phyloP scores from a whole-genome alignment of 148 eudicot genomes.

The Linanthus parryae region DNA sequence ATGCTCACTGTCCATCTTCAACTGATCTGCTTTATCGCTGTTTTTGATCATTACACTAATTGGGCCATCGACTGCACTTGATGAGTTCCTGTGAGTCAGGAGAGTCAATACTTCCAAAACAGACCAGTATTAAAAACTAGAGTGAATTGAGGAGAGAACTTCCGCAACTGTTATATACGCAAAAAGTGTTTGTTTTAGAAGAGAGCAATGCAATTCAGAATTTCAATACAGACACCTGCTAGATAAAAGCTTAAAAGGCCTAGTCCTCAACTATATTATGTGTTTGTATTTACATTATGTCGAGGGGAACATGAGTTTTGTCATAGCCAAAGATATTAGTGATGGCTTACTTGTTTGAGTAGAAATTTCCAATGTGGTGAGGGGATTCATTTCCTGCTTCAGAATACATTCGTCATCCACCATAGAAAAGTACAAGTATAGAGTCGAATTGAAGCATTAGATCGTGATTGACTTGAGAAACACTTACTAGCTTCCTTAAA shows the following conservation, averaged over 20 bases:
- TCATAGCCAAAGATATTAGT: background rate
- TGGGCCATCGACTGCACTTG: slow-evolving; percentile 21
- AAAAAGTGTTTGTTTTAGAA: too few species aligned
- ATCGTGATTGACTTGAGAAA: slow-evolving; percentile 8
- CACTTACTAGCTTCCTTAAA: slow-evolving; percentile 39
- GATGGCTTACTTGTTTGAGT: slow-evolving; percentile 20
- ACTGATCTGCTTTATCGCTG: slow-evolving; percentile 19
- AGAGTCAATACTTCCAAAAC: too few species aligned
- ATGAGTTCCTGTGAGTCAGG: slow-evolving; percentile 14
- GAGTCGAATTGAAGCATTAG: slow-evolving; percentile 4
- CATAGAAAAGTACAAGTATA: background rate
- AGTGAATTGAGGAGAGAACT: too few species aligned
- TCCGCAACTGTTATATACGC: too few species aligned
- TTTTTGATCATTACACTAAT: slow-evolving; percentile 16
- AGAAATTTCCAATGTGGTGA: slow-evolving; percentile 14
- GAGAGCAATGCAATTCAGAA: too few species aligned
- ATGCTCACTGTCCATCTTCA: slow-evolving; percentile 23
- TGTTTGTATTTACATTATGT: too few species aligned
- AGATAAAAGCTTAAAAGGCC: too few species aligned
- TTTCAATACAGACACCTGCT: too few species aligned
- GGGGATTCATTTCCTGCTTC: slow-evolving; percentile 42
- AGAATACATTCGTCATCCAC: slow-evolving; percentile 8
- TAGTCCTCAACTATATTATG: too few species aligned
- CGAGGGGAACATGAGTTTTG: too few species aligned
- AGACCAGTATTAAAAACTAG: too few species aligned